Evolutionary conservation across 1,284 basidiomycete genomes (phyloP).

Genomic region (Leccinum subrobustum): DNA sequence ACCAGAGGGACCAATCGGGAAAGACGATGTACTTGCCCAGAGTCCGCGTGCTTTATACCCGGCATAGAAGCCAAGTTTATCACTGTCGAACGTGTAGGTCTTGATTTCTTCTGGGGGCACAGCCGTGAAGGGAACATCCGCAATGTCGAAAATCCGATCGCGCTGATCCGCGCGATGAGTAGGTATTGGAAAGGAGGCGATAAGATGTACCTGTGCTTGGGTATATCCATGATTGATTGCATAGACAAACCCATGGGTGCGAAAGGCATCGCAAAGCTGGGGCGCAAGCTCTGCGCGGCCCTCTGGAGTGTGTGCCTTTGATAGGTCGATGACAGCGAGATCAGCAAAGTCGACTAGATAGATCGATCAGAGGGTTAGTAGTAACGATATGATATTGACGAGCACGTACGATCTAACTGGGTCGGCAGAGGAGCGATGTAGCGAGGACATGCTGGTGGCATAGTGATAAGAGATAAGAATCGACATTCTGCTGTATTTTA

Average conservation of each 20-base stretch:
- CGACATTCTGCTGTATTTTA: not conserved
- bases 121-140: slow-evolving; percentile 54
- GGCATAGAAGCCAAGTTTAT: slow-evolving; percentile 49
- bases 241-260: slow-evolving; percentile 60
- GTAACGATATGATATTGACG: not conserved
- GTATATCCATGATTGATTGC: slow-evolving; percentile 58
- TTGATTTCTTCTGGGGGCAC: slow-evolving; percentile 47
- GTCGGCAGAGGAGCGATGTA: slow-evolving; percentile 20
- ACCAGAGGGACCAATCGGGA: not conserved
- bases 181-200: not conserved
- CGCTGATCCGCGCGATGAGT: slow-evolving; percentile 33
- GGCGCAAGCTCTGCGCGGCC: slow-evolving; percentile 48
- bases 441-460: slow-evolving; percentile 18
- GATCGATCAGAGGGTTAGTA: slow-evolving; percentile 13
- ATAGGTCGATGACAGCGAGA: slow-evolving; percentile 61
- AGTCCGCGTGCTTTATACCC: slow-evolving; percentile 47
- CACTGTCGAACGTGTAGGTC: slow-evolving; percentile 42
- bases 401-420: slow-evolving; percentile 17
- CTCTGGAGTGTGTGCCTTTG: slow-evolving; percentile 48
- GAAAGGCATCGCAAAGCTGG: slow-evolving; percentile 56
- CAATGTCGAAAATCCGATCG: slow-evolving; percentile 47
- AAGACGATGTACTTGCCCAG: slow-evolving; percentile 16
- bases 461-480: not conserved
- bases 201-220: slow-evolving; percentile 40
- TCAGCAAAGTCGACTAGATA: slow-evolving; percentile 62